A percentile compares a stretch with the other conserved stretches of the same genome.
Conservation (phyloP, 306 rosid species). For the Prunus padus region DNA sequence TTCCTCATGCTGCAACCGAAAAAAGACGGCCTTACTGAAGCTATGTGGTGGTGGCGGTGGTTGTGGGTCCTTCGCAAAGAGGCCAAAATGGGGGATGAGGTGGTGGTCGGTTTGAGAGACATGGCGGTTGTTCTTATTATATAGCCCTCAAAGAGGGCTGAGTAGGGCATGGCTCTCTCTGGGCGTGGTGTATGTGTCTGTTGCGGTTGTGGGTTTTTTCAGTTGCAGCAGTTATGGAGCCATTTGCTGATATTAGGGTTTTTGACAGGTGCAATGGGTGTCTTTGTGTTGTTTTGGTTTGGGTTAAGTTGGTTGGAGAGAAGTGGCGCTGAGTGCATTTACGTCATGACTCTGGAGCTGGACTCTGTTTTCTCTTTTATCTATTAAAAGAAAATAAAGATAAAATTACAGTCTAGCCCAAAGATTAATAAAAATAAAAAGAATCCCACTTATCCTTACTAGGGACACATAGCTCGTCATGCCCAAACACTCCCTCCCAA, state of each 20-base stretch:
- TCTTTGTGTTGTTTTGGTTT: not conserved
- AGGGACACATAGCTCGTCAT: not conserved
- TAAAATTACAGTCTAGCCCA: not conserved
- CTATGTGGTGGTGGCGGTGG: not conserved
- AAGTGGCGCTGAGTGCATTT: conserved; percentile 17
- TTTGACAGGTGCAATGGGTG: not conserved
- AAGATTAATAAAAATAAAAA: not conserved
- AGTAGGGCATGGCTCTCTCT: conserved; percentile 38
- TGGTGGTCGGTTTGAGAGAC: conserved; percentile 31
- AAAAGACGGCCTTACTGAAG: conserved; percentile 16
- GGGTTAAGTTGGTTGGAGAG: conserved; percentile 5
- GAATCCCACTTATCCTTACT: not conserved
- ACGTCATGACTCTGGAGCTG: not conserved
- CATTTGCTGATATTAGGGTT: conserved; percentile 31
- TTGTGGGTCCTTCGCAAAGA: not conserved
- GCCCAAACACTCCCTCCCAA: not conserved
- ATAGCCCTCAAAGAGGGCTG: conserved; percentile 45
- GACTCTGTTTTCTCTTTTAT: not conserved
- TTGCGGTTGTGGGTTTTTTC: not conserved
- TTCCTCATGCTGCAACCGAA: conserved; percentile 19
- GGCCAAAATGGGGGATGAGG: not conserved
- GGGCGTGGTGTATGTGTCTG: not conserved
- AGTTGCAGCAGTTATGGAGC: conserved; percentile 22
- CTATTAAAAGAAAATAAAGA: not conserved
- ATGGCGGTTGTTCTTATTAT: conserved; percentile 36